Evolutionary conservation across 2,329 filamentous ascomycete genomes (phyloP).

Genomic region (Cladophialophora immunda): DNA sequence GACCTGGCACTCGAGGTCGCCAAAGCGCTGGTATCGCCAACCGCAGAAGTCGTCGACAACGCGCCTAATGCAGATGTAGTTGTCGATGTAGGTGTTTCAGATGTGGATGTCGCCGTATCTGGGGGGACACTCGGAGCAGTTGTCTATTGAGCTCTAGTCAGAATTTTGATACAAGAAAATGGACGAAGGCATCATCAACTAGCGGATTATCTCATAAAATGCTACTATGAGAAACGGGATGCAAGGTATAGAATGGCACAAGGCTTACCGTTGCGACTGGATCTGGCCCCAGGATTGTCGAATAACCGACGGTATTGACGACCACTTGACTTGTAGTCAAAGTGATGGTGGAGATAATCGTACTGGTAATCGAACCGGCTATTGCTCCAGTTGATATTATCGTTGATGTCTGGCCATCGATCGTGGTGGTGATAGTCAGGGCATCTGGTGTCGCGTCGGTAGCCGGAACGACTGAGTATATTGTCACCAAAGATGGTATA

Average conservation of each 20-base stretch:
- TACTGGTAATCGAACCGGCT: constrained; percentile 28
- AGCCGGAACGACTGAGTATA: constrained; percentile 33
- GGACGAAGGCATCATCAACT: not conserved
- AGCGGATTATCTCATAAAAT: not conserved
- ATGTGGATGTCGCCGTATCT: not conserved
- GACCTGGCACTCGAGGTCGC: constrained; percentile 3
- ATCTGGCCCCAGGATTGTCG: constrained; percentile 33
- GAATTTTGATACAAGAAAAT: not conserved
- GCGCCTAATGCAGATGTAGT: not conserved
- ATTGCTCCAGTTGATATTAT: constrained; percentile 17
- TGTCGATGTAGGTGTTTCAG: not conserved
- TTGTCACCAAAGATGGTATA: constrained; percentile 29
- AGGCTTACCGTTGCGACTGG: constrained; percentile 23
- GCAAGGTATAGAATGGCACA: not conserved
- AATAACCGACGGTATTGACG: constrained; percentile 31
- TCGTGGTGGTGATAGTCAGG: constrained; percentile 28
- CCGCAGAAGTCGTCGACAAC: not conserved
- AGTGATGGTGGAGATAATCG: constrained; percentile 34
- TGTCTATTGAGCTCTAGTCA: not conserved
- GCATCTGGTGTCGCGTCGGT: constrained; percentile 13
- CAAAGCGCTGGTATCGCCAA: not conserved
- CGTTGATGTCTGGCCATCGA: constrained; percentile 23
- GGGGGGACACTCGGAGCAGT: not conserved
- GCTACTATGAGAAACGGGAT: not conserved
- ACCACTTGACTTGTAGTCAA: constrained; percentile 27